Percentiles rank a stretch among this genome's conserved stretches.
phyloP scores from a whole-genome alignment of 306 rosid genomes.

The Pyrus pyrifolia region DNA sequence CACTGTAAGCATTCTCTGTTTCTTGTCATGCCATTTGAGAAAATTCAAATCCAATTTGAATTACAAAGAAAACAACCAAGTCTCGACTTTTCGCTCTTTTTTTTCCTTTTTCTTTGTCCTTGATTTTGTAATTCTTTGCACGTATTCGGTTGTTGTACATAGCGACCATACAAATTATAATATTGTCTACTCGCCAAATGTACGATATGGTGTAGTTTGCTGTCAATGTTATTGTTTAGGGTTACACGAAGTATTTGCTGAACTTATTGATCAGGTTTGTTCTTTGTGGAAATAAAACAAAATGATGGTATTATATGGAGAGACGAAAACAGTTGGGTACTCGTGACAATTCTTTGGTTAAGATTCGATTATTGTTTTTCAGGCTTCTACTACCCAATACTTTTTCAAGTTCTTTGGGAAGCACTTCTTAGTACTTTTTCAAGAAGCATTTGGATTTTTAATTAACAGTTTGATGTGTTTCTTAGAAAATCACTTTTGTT shows the following conservation, averaged over 20 bases:
- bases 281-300: not conserved
- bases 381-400: not conserved
- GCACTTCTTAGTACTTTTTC: too few relatives aligned
- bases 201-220: slow-evolving; percentile 16
- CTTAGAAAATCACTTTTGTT: too few relatives aligned
- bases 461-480: too few relatives aligned
- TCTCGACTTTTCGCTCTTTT: slow-evolving; percentile 1
- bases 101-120: not conserved
- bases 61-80: slow-evolving; percentile 27
- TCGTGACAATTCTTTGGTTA: not conserved
- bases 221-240: not conserved
- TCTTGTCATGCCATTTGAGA: slow-evolving; percentile 3
- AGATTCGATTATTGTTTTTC: not conserved
- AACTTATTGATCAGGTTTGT: not conserved
- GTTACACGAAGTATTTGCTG: not conserved
- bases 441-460: too few relatives aligned
- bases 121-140: slow-evolving; percentile 53
- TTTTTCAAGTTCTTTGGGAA: not conserved
- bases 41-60: slow-evolving; percentile 39
- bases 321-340: not conserved
- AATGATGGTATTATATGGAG: too few relatives aligned
- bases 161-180: slow-evolving; percentile 50
- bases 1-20: slow-evolving; percentile 26
- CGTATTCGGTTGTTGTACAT: slow-evolving; percentile 73
- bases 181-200: slow-evolving; percentile 24